These are phyloP conservation scores for Gynochthodes officinalis DNA, from an alignment of 257 asterid genomes.

Conservation along the genomic window DNA sequence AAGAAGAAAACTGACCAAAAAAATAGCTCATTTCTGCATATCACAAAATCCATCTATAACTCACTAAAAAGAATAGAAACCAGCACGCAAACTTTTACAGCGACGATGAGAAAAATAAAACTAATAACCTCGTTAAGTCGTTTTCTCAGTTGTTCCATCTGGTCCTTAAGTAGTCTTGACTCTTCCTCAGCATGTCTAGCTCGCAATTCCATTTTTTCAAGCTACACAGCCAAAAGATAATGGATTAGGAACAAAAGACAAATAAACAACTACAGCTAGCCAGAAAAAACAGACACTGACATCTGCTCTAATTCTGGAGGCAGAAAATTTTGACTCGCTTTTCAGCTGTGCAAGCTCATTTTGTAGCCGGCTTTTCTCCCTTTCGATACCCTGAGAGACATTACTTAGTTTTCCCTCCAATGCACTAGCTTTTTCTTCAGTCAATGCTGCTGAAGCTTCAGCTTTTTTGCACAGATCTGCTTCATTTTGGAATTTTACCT, in stretches of 20 bases:
- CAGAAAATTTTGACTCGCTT: slow-evolving; percentile 79
- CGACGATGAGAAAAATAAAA: slow-evolving; percentile 11
- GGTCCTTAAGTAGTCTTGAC: slow-evolving; percentile 59
- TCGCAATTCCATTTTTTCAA: slow-evolving; percentile 79
- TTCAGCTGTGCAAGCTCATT: slow-evolving; percentile 74
- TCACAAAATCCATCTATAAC: not conserved
- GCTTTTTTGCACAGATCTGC: slow-evolving; percentile 70
- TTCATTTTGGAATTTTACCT: slow-evolving; percentile 78
- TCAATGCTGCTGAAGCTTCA: slow-evolving; percentile 64
- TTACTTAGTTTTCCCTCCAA: slow-evolving; percentile 61
- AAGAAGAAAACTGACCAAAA: not conserved
- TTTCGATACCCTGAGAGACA: slow-evolving; percentile 59
- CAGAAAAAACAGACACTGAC: slow-evolving; percentile 38
- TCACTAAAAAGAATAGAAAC: not conserved
- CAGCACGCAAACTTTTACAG: not conserved
- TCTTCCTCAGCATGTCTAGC: slow-evolving; percentile 85
- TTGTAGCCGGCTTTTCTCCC: slow-evolving; percentile 68
- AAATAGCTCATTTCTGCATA: not conserved
- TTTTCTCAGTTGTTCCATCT: slow-evolving; percentile 59
- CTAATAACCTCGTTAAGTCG: slow-evolving; percentile 59
- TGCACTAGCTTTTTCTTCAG: slow-evolving; percentile 73
- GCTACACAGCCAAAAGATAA: slow-evolving; percentile 42
- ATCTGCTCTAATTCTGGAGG: slow-evolving; percentile 68
- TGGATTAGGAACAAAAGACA: slow-evolving; percentile 16
- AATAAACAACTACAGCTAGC: not conserved